phyloP scores from a whole-genome alignment of 352 stramenopile species.

The Pythium apleroticum region DNA sequence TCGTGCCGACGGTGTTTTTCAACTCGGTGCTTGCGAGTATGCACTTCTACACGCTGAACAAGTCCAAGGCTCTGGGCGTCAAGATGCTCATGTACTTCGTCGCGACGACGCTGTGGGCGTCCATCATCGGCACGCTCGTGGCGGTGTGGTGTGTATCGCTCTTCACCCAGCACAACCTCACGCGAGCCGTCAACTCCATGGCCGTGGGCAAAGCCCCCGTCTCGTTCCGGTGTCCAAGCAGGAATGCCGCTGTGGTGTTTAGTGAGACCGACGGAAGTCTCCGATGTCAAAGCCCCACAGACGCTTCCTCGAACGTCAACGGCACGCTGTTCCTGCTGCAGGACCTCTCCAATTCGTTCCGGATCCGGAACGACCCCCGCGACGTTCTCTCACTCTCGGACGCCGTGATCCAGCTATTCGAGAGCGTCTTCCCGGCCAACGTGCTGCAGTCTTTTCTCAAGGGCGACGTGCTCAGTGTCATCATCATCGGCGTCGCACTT shows the following conservation, averaged over 20 bases:
- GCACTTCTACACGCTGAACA: constrained; percentile 45
- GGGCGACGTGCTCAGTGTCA: constrained; percentile 24
- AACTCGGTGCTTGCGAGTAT: constrained; percentile 45
- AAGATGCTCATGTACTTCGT: constrained; percentile 39
- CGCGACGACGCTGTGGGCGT: constrained; percentile 41
- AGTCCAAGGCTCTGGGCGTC: constrained; percentile 32
- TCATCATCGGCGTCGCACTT: constrained; percentile 24
- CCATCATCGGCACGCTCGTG: constrained; percentile 47
- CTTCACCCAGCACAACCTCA: constrained; percentile 26
- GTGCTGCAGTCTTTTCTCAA: constrained; percentile 15
- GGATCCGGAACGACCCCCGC: constrained; percentile 6
- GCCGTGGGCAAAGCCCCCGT: constrained; percentile 19
- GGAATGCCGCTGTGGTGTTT: constrained; percentile 32
- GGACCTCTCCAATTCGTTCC: constrained; percentile 38
- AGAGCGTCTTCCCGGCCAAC: constrained; percentile 27
- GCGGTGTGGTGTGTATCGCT: constrained; percentile 37
- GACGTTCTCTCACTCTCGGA: constrained; percentile 12
- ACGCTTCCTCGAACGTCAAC: constrained; percentile 26
- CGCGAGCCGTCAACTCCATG: constrained; percentile 12
- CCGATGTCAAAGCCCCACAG: constrained; percentile 12
- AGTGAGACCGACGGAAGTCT: constrained; percentile 38
- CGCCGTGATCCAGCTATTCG: constrained; percentile 9
- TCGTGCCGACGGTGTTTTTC: constrained; percentile 41
- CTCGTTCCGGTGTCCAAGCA: constrained; percentile 26
- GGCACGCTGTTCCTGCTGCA: constrained; percentile 49